phyloP scores from a whole-genome alignment of 2,329 filamentous ascomycete species.

The Metarhizium anisopliae region DNA sequence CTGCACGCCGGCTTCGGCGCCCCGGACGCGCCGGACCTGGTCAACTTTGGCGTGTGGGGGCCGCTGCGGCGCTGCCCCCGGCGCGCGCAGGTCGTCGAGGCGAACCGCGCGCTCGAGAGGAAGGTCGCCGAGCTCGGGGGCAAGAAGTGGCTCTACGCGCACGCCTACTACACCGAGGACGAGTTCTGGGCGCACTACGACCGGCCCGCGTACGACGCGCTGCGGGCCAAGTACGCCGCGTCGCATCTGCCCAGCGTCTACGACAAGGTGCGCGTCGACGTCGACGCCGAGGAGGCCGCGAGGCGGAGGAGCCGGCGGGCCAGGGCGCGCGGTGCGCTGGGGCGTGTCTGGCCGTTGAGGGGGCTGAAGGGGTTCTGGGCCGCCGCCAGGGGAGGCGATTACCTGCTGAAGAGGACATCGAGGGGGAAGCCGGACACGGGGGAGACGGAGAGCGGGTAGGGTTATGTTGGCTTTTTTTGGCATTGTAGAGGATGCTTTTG shows the following conservation, averaged over 20 bases:
- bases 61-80: conserved; percentile 17
- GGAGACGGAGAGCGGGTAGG: background rate
- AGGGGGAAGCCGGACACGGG: background rate
- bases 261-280: conserved; percentile 54
- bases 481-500: too few species aligned
- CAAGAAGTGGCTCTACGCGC: conserved; percentile 63
- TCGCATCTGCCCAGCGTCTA: conserved; percentile 53
- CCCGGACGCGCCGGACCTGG: conserved; percentile 26
- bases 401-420: conserved; percentile 27
- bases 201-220: conserved; percentile 45
- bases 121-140: conserved; percentile 50
- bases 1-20: conserved; percentile 37
- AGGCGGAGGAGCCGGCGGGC: conserved; percentile 23
- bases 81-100: conserved; percentile 36
- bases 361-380: conserved; percentile 38
- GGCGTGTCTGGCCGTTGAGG: conserved; percentile 29
- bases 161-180: conserved; percentile 57
- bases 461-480: too few species aligned
- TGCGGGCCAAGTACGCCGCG: conserved; percentile 51
- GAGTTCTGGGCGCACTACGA: conserved; percentile 63
- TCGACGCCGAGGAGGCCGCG: conserved; percentile 23
- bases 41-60: conserved; percentile 60
- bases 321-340: conserved; percentile 16
- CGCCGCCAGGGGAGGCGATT: conserved; percentile 35
- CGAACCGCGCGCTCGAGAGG: conserved; percentile 52